Base-by-base conservation (phyloP, 2,329 filamentous ascomycete genomes). In the Epichloe coenophiala region DNA sequence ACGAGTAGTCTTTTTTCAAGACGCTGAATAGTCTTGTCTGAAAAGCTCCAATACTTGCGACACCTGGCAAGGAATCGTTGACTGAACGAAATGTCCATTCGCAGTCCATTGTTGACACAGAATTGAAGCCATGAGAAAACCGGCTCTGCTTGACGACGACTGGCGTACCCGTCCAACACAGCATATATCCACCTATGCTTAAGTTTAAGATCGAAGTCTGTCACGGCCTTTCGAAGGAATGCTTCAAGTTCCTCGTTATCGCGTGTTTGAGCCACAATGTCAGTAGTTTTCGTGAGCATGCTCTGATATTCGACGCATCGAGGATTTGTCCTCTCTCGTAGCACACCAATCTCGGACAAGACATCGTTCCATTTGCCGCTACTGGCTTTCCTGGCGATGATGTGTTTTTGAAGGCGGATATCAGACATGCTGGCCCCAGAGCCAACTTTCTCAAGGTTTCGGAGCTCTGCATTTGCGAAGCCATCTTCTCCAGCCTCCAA, bases 21-120 rank as follows among this genome's bases (percentile, higher is more conserved):
- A 21, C 21, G 50, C 13, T 39, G 45, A 13, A 62, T 60, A 19
- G 58, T 57, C 46, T 58, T 58, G 17, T 65, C 58, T 33, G 63
- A 59, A 4, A 71, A 57, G 47, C 54, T 60, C 64, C 64, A 66
- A 45, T 60, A 65, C 50, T 59, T 63, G 53, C 62, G 63, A 45
- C 63, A 66, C 11, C 55, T 59, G 21, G 56, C 52, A 21, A 58
- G 54, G 31, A 66, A 55, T 37, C 58, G 53, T 31, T 61, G 56
- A 47, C 62, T 55, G 53, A 65, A 65, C 2, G 53, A 47, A n/a
- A 63, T 55, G 27, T 65, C 59, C 45, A 63, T 56, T 33, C 55
- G 52, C 12, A 66, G 50, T 2, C 63, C 63, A 27, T 55, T 55
- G 9, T 59, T 54, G 31, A 57, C 51, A 43, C 65, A 67, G 40